Percentiles rank a stretch among this genome's conserved stretches.
These are phyloP conservation scores for Dactylellina parvicollis DNA, from an alignment of 2,329 filamentous ascomycete species.

Conservation along the genomic window DNA sequence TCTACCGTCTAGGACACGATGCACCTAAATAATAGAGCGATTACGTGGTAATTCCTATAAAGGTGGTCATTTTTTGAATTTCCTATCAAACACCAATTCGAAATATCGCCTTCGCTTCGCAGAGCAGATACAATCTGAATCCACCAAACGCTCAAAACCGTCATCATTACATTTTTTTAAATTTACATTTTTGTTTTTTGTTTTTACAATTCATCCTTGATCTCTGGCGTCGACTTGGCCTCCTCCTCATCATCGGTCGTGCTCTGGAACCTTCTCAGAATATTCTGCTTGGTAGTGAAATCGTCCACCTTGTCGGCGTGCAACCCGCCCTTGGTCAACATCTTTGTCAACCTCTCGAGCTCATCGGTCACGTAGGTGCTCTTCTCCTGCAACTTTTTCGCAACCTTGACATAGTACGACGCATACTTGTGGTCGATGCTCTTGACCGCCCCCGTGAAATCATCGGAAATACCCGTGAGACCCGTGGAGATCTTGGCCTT, in stretches of 20 bases:
- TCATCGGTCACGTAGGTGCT: conserved; percentile 85
- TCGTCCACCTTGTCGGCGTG: conserved; percentile 50
- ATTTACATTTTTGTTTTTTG: not conserved
- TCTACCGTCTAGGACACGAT: too few relatives aligned
- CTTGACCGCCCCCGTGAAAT: conserved; percentile 77
- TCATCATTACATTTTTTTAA: not conserved
- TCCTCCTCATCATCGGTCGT: not conserved
- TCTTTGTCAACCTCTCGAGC: conserved; percentile 66
- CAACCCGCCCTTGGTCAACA: conserved; percentile 34
- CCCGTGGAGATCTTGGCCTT: conserved; percentile 73
- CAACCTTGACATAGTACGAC: conserved; percentile 90
- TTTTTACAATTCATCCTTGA: conserved; percentile 50
- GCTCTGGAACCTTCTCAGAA: conserved; percentile 43
- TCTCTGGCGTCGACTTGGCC: not conserved
- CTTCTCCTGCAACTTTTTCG: conserved; percentile 69
- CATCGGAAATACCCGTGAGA: conserved; percentile 70
- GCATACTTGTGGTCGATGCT: conserved; percentile 81
- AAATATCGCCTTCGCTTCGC: not conserved
- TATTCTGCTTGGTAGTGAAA: conserved; percentile 40
- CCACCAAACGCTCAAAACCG: not conserved
- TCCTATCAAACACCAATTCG: not conserved
- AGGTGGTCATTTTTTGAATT: conserved; percentile 1
- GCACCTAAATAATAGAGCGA: too few relatives aligned
- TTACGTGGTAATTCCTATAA: too few relatives aligned
- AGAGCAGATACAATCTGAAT: not conserved